Conservation (phyloP, 2,329 filamentous ascomycete genomes). For the Lachnellula cervina region DNA sequence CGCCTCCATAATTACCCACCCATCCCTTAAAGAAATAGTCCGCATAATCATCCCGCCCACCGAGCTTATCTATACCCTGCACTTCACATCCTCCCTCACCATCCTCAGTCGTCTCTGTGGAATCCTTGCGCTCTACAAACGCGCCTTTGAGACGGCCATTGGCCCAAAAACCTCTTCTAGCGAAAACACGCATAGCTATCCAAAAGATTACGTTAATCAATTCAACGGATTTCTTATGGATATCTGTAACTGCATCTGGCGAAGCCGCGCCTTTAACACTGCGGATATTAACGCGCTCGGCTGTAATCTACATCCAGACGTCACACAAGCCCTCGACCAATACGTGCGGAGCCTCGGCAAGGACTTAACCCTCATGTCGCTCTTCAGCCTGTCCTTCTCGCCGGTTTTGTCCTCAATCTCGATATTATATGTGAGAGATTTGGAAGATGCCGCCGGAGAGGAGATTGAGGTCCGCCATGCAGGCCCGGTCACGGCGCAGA, state of each 20-base stretch:
- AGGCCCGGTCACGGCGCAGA: slow-evolving; percentile 66
- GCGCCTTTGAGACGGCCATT: slow-evolving; percentile 64
- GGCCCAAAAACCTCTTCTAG: slow-evolving; percentile 32
- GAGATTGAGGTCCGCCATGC: slow-evolving; percentile 48
- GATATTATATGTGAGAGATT: slow-evolving; percentile 48
- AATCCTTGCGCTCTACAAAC: slow-evolving; percentile 68
- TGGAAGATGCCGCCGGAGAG: slow-evolving; percentile 50
- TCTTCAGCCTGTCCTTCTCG: slow-evolving; percentile 57
- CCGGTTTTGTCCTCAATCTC: slow-evolving; percentile 53
- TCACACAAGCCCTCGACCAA: slow-evolving; percentile 41
- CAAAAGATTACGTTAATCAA: slow-evolving; percentile 55
- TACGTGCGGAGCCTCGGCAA: slow-evolving; percentile 48
- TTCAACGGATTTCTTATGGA: slow-evolving; percentile 89
- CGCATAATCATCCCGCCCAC: slow-evolving; percentile 65
- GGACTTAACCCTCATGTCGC: slow-evolving; percentile 40
- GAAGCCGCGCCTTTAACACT: slow-evolving; percentile 63
- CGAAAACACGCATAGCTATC: slow-evolving; percentile 39
- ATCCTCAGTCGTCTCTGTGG: slow-evolving; percentile 64
- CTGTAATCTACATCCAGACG: slow-evolving; percentile 43
- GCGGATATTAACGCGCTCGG: slow-evolving; percentile 57
- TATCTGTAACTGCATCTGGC: slow-evolving; percentile 79
- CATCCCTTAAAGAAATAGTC: slow-evolving; percentile 47
- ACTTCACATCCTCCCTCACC: slow-evolving; percentile 60
- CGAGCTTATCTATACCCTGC: slow-evolving; percentile 63
- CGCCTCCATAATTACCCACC: slow-evolving; percentile 50